Conservation (phyloP, 805 yeast genomes). For the Pichia exigua region DNA sequence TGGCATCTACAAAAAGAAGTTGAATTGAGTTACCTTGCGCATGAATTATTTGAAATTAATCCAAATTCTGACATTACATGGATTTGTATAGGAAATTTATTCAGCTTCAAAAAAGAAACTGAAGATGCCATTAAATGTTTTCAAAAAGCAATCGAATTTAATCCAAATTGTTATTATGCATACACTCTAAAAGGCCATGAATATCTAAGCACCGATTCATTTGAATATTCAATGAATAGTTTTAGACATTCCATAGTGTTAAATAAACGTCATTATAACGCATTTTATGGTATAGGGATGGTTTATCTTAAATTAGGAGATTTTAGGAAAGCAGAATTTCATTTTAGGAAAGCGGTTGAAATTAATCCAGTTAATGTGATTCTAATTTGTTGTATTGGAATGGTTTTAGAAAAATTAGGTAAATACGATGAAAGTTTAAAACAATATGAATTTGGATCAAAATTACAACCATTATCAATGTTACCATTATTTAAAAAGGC, state of each 20-base stretch:
- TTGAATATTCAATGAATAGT: conserved; percentile 78
- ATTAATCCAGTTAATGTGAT: conserved; percentile 90
- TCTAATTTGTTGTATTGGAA: conserved; percentile 86
- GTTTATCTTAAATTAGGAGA: conserved; percentile 83
- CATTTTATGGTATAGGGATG: conserved; percentile 94
- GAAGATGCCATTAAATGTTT: conserved; percentile 88
- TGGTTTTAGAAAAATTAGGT: conserved; percentile 75
- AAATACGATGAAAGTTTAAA: conserved; percentile 63
- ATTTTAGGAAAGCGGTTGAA: conserved; percentile 77
- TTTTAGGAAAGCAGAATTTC: conserved; percentile 72
- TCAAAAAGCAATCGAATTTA: conserved; percentile 59
- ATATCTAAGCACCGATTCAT: conserved; percentile 77
- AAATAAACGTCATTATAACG: conserved; percentile 84
- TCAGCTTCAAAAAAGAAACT: conserved; percentile 74
- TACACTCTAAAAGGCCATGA: conserved; percentile 94
- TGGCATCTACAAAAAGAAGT: conserved; percentile 88
- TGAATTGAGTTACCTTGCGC: conserved; percentile 73
- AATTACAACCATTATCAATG: conserved; percentile 78
- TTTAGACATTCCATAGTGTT: conserved; percentile 71
- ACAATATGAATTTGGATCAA: conserved; percentile 77
- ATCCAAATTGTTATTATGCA: conserved; percentile 69
- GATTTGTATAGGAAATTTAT: conserved; percentile 86
- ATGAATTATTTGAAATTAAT: conserved; percentile 64
- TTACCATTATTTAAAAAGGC: conserved; percentile 86
- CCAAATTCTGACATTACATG: conserved; percentile 71